phyloP scores from a whole-genome alignment of 768 basidiomycete genomes.

The Tricholoma sp. region DNA sequence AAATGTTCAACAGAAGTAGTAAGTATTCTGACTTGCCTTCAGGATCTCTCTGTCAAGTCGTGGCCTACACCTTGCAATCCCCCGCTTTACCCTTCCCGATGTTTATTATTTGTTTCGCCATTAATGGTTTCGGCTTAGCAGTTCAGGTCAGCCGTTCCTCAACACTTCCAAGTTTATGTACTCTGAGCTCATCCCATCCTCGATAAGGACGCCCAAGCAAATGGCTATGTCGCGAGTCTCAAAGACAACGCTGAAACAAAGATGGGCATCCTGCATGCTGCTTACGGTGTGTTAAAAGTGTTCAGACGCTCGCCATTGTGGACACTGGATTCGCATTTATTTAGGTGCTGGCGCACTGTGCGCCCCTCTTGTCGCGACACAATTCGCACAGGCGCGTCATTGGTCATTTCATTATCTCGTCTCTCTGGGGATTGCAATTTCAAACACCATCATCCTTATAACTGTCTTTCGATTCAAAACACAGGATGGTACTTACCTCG shows the following conservation, averaged over 20 bases:
- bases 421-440: constrained; percentile 60
- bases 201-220: constrained; percentile 62
- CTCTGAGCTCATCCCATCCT: not conserved
- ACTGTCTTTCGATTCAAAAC: constrained; percentile 61
- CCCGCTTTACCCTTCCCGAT: constrained; percentile 51
- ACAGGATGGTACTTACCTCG: constrained; percentile 52
- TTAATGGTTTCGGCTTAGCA: constrained; percentile 27
- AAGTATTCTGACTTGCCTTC: not conserved
- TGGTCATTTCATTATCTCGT: constrained; percentile 81
- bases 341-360: constrained; percentile 61
- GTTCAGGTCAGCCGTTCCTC: constrained; percentile 25
- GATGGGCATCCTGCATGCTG: constrained; percentile 66
- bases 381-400: constrained; percentile 57
- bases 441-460: constrained; percentile 48
- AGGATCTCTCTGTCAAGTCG: constrained; percentile 39
- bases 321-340: not conserved
- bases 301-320: not conserved
- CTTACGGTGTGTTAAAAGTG: constrained; percentile 42
- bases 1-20: not conserved
- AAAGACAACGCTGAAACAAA: constrained; percentile 52
- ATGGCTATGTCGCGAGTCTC: constrained; percentile 61
- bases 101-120: constrained; percentile 33
- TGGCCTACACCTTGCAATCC: constrained; percentile 42
- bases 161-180: not conserved
- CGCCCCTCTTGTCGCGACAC: constrained; percentile 75